Evolutionary conservation across 768 basidiomycete genomes (phyloP), one percentile per base, ranked within the genome.

Genomic region (Suillus subaureus): DNA sequence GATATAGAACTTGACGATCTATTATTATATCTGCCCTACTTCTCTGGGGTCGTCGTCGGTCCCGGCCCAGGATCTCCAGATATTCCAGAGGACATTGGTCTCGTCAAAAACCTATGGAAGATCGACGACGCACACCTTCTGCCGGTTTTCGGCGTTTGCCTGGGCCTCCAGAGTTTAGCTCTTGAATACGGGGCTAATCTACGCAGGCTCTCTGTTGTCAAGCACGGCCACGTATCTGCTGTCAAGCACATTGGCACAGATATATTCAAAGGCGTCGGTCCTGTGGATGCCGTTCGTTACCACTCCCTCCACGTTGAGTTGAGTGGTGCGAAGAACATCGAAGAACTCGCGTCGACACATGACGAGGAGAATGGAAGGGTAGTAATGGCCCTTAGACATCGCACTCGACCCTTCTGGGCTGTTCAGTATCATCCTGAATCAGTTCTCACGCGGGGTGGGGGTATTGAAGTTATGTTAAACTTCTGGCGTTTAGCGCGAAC

Each of bases 351-450:
- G 18, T 79, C 88, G 9, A 79, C 89, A 54, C 92, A 94, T 68
- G 86, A 80, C 28, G 78, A 78, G 28, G 90, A 89, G 62, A 88
- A 91, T 66, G 90, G 89, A 7, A 80, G 70, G 52, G 87, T 93
- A 26, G 80, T 92, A 55, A 94, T 95, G 93, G 92, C 88, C 47
- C 78, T 85, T 33, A 84, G 82, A 68, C 93, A 95, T 73, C 80
- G 68, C 60, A 75, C 70, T 28, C 84, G 82, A 66, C 93, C 93
- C 5, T 92, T 93, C 71, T 94, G 91, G 89, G 92, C 90, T 4
- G 93, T 95, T 28, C 93, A 95, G 72, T 95, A 94, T 73, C 93
- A 95, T 73, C 93, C 93, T 7, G 93, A 94, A 73, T 94, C 93
- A 5, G 85, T 91, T 4, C 83, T 90, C 69, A 94, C 92, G 2